Evolutionary conservation across 768 basidiomycete genomes (phyloP).

Genomic region (Cystobasidium tubakii): DNA sequence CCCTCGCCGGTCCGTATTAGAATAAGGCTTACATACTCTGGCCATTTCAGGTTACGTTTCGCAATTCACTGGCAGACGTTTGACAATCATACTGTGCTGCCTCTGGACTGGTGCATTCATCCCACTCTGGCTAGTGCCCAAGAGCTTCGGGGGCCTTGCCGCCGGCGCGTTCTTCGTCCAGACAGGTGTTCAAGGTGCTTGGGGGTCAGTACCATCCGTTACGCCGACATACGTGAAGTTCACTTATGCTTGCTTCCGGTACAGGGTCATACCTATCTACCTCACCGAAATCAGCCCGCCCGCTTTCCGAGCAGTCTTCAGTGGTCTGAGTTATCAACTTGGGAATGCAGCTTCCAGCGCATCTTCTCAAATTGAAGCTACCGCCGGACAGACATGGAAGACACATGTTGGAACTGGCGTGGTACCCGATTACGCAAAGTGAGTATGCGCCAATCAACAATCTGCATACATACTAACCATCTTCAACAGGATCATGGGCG

Average conservation of each 20-base stretch:
- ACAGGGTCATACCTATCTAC: conserved; percentile 60
- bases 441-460: not conserved
- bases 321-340: conserved; percentile 75
- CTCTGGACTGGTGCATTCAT: conserved; percentile 55
- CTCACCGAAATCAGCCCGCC: conserved; percentile 78
- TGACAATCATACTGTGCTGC: conserved; percentile 67
- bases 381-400: conserved; percentile 60
- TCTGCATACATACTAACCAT: not conserved
- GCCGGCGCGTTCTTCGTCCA: conserved; percentile 88
- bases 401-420: conserved; percentile 53
- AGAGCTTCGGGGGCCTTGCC: conserved; percentile 61
- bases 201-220: not conserved
- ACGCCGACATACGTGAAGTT: not conserved
- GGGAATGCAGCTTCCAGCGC: conserved; percentile 73
- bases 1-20: too few relatives aligned
- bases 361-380: conserved; percentile 65
- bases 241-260: not conserved
- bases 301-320: conserved; percentile 81
- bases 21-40: not conserved
- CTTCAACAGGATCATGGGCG: conserved; percentile 12
- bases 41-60: conserved; percentile 49
- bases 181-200: conserved; percentile 41
- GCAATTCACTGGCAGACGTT: conserved; percentile 73
- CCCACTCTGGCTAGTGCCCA: conserved; percentile 74
- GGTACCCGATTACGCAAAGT: conserved; percentile 38